A percentile compares a stretch with the other conserved stretches of the same genome.
phyloP scores from a whole-genome alignment of 2,329 filamentous ascomycete species.

The Rhinocladiella mackenziei region DNA sequence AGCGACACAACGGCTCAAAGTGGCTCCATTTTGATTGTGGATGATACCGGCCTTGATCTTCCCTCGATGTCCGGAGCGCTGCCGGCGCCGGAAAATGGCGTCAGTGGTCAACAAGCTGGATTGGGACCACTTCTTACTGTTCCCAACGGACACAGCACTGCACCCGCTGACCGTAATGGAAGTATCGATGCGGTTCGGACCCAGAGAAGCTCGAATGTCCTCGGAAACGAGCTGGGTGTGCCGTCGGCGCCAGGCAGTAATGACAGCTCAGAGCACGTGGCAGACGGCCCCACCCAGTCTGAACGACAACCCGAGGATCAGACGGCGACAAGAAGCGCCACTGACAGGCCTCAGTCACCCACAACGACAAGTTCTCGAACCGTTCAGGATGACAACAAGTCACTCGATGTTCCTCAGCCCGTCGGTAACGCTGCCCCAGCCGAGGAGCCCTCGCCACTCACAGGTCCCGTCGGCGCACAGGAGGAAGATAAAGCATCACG shows the following conservation, averaged over 20 bases:
- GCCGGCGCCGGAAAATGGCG: background rate
- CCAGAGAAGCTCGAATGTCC: slow-evolving; percentile 23
- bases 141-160: background rate
- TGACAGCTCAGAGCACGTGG: slow-evolving; percentile 4
- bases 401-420: background rate
- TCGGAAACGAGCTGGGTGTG: slow-evolving; percentile 11
- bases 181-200: slow-evolving; percentile 21
- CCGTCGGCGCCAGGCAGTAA: slow-evolving; percentile 6
- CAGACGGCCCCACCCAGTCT: background rate
- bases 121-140: slow-evolving; percentile 1
- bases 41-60: slow-evolving; percentile 42
- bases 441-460: background rate
- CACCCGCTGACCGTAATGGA: slow-evolving; percentile 2
- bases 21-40: slow-evolving; percentile 84
- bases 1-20: slow-evolving; percentile 71
- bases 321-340: background rate
- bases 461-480: background rate
- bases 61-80: slow-evolving; percentile 41
- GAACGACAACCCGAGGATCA: background rate
- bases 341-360: slow-evolving; percentile 10
- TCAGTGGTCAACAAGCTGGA: background rate
- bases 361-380: slow-evolving; percentile 19
- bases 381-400: slow-evolving; percentile 7
- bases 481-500: slow-evolving; percentile 1
- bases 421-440: background rate